Evolutionary conservation across 768 basidiomycete genomes (phyloP).

Genomic region (Hortiboletus campestris): DNA sequence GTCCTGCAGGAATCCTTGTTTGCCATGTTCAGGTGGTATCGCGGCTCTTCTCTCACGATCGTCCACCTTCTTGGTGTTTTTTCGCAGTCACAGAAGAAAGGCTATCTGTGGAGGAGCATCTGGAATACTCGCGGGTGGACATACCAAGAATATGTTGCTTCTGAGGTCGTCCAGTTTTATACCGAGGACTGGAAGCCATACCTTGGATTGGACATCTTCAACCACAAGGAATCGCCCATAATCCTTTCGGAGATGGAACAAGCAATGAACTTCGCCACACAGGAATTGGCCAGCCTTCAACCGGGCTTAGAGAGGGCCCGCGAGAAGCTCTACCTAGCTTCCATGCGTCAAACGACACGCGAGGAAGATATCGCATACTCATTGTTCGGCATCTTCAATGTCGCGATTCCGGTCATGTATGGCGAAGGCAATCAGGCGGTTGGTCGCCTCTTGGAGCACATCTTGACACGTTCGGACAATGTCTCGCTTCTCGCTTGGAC

Average conservation of each 20-base stretch:
- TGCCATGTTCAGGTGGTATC: slow-evolving; percentile 19
- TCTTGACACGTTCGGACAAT: slow-evolving; percentile 1
- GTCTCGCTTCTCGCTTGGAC: neutral
- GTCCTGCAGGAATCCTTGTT: slow-evolving; percentile 5
- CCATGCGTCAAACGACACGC: slow-evolving; percentile 7
- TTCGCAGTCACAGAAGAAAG: neutral
- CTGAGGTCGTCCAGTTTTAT: slow-evolving; percentile 9
- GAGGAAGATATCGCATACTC: slow-evolving; percentile 18
- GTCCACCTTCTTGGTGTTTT: neutral
- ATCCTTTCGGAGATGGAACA: slow-evolving; percentile 4
- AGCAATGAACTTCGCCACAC: neutral
- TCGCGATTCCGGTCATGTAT: slow-evolving; percentile 9
- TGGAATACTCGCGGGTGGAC: slow-evolving; percentile 20
- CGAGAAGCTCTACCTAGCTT: slow-evolving; percentile 13
- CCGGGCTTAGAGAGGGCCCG: neutral
- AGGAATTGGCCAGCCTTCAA: neutral
- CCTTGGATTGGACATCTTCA: neutral
- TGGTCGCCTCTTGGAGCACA: neutral
- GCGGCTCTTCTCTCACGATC: neutral
- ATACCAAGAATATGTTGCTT: slow-evolving; percentile 7
- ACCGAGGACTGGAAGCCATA: slow-evolving; percentile 11
- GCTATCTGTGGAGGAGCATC: neutral
- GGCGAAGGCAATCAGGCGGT: slow-evolving; percentile 6
- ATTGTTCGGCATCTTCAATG: slow-evolving; percentile 13
- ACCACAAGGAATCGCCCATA: slow-evolving; percentile 2